These are phyloP conservation scores for Pittosporum tobira DNA, from an alignment of 129 eudicot species.

Conservation along the genomic window DNA sequence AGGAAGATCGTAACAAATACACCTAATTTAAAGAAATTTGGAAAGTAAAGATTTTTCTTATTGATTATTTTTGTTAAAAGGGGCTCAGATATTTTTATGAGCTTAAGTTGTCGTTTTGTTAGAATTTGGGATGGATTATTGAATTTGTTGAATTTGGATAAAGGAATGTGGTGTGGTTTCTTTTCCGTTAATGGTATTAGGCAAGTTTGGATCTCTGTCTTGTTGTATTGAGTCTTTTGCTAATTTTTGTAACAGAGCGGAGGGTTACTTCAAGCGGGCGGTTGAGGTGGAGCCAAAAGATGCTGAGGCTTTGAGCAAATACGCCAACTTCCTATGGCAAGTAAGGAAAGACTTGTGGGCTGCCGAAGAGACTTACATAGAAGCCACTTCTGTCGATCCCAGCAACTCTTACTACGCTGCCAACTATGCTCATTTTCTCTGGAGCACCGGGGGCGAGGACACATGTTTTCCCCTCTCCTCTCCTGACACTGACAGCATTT, in stretches of 20 bases:
- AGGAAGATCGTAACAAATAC: neutral
- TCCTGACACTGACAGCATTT: conserved; percentile 25
- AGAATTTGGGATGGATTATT: neutral
- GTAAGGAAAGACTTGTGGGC: conserved; percentile 78
- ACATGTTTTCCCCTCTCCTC: conserved; percentile 77
- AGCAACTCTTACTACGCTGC: conserved; percentile 59
- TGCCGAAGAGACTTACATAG: conserved; percentile 77
- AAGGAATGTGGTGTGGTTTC: conserved; percentile 14
- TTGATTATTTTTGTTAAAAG: neutral
- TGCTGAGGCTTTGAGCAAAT: conserved; percentile 71
- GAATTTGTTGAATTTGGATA: conserved; percentile 8
- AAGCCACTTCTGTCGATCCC: conserved; percentile 82
- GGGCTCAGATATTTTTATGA: neutral
- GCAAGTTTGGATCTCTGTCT: neutral
- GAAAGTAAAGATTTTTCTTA: neutral
- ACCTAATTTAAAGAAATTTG: neutral
- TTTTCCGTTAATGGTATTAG: conserved; percentile 11
- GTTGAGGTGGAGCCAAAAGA: conserved; percentile 75
- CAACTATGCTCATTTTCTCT: conserved; percentile 75
- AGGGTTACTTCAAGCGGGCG: conserved; percentile 81
- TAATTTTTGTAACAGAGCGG: conserved; percentile 52
- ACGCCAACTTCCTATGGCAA: conserved; percentile 83
- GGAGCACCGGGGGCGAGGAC: conserved; percentile 85
- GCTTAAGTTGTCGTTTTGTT: conserved; percentile 5
- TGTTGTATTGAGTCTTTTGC: neutral